A percentile compares a stretch with the other conserved stretches of the same genome.
Conservation (phyloP, 139 green algal genomes). For the Ostreobium quekettii region DNA sequence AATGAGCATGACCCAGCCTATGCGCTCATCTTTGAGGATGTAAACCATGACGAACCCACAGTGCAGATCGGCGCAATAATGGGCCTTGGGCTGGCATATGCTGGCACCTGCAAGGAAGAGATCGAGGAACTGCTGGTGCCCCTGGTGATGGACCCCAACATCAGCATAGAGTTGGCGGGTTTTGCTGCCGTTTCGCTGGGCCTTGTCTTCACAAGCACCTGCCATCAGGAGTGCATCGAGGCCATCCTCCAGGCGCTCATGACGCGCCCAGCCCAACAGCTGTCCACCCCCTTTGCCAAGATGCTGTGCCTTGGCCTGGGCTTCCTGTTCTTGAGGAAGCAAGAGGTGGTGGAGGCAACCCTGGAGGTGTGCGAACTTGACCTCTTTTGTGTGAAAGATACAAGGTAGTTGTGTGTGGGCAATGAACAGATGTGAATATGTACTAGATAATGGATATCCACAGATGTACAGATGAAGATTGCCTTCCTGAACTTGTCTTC, state of each 20-base stretch:
- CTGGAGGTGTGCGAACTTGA: constrained; percentile 68
- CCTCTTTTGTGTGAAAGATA: too few relatives aligned
- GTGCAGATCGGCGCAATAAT: constrained; percentile 72
- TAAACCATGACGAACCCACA: constrained; percentile 61
- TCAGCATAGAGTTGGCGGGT: constrained; percentile 71
- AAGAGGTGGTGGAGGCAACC: constrained; percentile 83
- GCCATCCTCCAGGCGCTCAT: constrained; percentile 73
- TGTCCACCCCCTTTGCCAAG: constrained; percentile 57
- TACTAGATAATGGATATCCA: too few relatives aligned
- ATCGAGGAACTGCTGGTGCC: constrained; percentile 53
- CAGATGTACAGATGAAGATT: too few relatives aligned
- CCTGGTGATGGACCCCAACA: constrained; percentile 63
- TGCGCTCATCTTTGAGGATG: constrained; percentile 86
- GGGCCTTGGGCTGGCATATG: constrained; percentile 94
- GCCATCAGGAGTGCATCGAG: constrained; percentile 38
- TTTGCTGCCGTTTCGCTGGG: constrained; percentile 84
- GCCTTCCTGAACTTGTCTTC: too few relatives aligned
- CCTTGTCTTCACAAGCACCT: constrained; percentile 76
- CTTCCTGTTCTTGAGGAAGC: constrained; percentile 88
- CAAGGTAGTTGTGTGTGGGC: too few relatives aligned
- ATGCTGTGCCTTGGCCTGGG: constrained; percentile 80
- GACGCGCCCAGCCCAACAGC: constrained; percentile 68
- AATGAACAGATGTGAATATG: too few relatives aligned
- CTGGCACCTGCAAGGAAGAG: constrained; percentile 69
- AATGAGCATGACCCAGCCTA: constrained; percentile 96